Percentiles rank a stretch among this genome's conserved stretches.
Conservation (phyloP, 805 yeast species). For the Scheffersomyces amazonensis region DNA sequence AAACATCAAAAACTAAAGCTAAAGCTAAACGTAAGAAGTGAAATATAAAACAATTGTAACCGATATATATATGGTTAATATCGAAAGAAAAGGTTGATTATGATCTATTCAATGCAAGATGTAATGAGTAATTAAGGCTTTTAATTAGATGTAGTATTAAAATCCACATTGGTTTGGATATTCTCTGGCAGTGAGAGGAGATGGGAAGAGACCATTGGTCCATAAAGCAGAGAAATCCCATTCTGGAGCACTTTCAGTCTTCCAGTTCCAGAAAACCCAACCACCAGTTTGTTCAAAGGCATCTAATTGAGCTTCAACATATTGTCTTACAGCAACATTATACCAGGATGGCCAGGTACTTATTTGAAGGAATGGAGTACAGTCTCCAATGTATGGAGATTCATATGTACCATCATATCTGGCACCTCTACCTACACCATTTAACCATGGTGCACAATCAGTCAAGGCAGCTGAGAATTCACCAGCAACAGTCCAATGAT, state of each 20-base stretch:
- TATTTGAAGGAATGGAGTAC: slow-evolving; percentile 37
- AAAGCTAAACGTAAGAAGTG: too few species aligned
- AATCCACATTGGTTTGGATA: slow-evolving; percentile 66
- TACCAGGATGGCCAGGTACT: slow-evolving; percentile 58
- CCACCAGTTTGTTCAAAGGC: slow-evolving; percentile 72
- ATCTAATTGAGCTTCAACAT: slow-evolving; percentile 87
- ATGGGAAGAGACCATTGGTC: slow-evolving; percentile 67
- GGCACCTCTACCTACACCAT: slow-evolving; percentile 82
- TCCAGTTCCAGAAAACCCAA: slow-evolving; percentile 95
- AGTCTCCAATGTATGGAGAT: slow-evolving; percentile 54
- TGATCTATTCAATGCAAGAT: too few species aligned
- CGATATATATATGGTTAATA: too few species aligned
- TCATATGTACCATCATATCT: slow-evolving; percentile 67
- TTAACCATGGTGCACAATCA: slow-evolving; percentile 86
- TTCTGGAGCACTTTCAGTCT: slow-evolving; percentile 77
- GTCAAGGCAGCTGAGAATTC: slow-evolving; percentile 93
- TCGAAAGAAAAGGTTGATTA: too few species aligned
- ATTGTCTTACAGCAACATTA: slow-evolving; percentile 59
- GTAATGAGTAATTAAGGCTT: too few species aligned
- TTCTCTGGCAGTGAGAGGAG: slow-evolving; percentile 67
- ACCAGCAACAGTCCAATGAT: slow-evolving; percentile 77
- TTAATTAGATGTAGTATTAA: too few species aligned
- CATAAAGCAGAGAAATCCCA: slow-evolving; percentile 77
- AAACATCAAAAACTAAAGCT: too few species aligned
- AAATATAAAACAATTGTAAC: too few species aligned